Percentiles rank a stretch among this genome's conserved stretches.
Evolutionary conservation across 441 rosid genomes (phyloP).

Genomic region (Monsonia emarginata): DNA sequence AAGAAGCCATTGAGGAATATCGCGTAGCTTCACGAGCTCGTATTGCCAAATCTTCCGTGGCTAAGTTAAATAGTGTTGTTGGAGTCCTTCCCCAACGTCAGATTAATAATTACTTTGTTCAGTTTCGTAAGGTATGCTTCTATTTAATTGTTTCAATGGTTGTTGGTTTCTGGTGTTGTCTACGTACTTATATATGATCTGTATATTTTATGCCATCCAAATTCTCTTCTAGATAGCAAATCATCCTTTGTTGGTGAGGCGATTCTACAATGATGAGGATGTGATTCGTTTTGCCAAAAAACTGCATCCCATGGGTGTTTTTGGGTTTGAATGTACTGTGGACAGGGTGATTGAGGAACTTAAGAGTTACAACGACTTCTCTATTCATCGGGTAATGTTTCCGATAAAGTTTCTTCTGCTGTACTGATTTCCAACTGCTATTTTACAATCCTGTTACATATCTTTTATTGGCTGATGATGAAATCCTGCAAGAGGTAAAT

Average conservation of each 20-base stretch:
- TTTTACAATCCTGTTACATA: not conserved
- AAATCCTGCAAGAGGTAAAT: too few relatives aligned
- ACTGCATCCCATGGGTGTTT: conserved; percentile 74
- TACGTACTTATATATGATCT: conserved; percentile 6
- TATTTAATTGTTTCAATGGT: not conserved
- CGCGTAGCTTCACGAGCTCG: conserved; percentile 69
- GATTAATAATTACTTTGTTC: conserved; percentile 81
- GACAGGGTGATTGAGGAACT: conserved; percentile 76
- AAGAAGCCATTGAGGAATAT: conserved; percentile 84
- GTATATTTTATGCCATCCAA: not conserved
- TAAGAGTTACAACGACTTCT: conserved; percentile 69
- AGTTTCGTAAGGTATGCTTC: conserved; percentile 71
- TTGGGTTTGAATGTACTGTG: conserved; percentile 79
- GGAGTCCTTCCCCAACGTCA: conserved; percentile 70
- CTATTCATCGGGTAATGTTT: conserved; percentile 71
- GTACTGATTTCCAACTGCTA: not conserved
- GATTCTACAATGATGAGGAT: conserved; percentile 72
- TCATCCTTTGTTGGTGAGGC: conserved; percentile 86
- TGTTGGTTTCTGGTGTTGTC: not conserved
- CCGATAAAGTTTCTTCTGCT: not conserved
- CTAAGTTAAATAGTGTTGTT: conserved; percentile 32
- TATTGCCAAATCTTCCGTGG: conserved; percentile 43
- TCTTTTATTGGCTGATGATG: too few relatives aligned
- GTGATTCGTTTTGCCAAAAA: conserved; percentile 57
- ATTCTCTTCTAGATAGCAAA: conserved; percentile 59